phyloP scores from a whole-genome alignment of 2,329 filamentous ascomycete species.

The Colletotrichum echinochloae region DNA sequence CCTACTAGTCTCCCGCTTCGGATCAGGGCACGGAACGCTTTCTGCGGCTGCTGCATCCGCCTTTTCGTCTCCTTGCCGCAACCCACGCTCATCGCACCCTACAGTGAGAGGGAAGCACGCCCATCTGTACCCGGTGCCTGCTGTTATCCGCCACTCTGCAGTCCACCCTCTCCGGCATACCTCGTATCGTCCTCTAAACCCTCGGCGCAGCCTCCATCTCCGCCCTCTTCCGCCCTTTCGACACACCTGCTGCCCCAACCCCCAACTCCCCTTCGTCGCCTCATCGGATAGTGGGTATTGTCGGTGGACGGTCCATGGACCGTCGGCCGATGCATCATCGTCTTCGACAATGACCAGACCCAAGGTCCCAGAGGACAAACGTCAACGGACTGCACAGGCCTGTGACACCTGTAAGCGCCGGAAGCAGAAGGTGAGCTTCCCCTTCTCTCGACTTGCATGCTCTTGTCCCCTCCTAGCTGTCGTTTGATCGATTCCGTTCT shows the following conservation, averaged over 20 bases:
- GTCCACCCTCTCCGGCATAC: slow-evolving; percentile 28
- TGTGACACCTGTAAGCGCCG: slow-evolving; percentile 74
- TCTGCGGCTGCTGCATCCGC: slow-evolving; percentile 23
- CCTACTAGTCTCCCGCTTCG: slow-evolving; percentile 33
- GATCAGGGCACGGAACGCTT: slow-evolving; percentile 16
- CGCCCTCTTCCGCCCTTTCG: slow-evolving; percentile 13
- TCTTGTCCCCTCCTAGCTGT: background rate
- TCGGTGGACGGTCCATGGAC: slow-evolving; percentile 31
- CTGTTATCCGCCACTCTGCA: slow-evolving; percentile 28
- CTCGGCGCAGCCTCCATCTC: slow-evolving; percentile 34
- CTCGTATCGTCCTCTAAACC: slow-evolving; percentile 28
- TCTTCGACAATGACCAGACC: slow-evolving; percentile 61
- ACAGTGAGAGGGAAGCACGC: slow-evolving; percentile 30
- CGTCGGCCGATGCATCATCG: slow-evolving; percentile 40
- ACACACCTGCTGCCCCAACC: slow-evolving; percentile 15
- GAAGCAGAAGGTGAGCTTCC: slow-evolving; percentile 72
- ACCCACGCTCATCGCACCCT: slow-evolving; percentile 9
- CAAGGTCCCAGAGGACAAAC: slow-evolving; percentile 68
- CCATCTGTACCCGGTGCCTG: slow-evolving; percentile 23
- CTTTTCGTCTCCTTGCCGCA: slow-evolving; percentile 11
- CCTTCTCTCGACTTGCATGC: slow-evolving; percentile 1
- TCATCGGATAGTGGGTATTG: slow-evolving; percentile 41
- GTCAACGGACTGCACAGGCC: slow-evolving; percentile 72
- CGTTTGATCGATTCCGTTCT: background rate
- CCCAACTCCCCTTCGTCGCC: slow-evolving; percentile 28